These are phyloP conservation scores for Carex kokanica DNA, from an alignment of 176 grass and related monocot species.

Conservation along the genomic window DNA sequence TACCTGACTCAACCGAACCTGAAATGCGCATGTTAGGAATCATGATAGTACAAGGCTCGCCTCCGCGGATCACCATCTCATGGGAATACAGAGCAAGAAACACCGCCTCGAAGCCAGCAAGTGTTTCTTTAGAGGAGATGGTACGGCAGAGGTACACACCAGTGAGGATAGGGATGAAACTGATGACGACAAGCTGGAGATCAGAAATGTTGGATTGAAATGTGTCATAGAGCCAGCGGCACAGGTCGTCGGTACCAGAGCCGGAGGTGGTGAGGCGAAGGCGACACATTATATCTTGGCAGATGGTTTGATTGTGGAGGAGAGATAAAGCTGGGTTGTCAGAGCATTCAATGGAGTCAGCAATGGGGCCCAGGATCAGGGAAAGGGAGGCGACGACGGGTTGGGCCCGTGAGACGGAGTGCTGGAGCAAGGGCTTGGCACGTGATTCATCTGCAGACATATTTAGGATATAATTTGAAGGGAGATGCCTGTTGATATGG, in stretches of 20 bases:
- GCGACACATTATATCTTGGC: constrained; percentile 26
- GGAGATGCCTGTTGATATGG: background rate
- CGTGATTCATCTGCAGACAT: background rate
- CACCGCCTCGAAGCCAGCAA: constrained; percentile 81
- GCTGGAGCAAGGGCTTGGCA: constrained; percentile 6
- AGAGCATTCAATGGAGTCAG: constrained; percentile 19
- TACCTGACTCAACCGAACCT: constrained; percentile 27
- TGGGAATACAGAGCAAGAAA: constrained; percentile 67
- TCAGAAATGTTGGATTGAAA: constrained; percentile 52
- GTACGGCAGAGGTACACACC: constrained; percentile 67
- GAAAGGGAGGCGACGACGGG: constrained; percentile 45
- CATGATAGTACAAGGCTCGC: constrained; percentile 35
- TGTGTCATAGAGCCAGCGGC: constrained; percentile 81
- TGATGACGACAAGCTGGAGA: constrained; percentile 67
- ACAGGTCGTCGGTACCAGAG: constrained; percentile 50
- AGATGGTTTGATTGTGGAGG: constrained; percentile 44
- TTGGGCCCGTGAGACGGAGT: constrained; percentile 40
- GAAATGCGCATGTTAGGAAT: constrained; percentile 53
- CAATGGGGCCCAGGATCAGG: constrained; percentile 40
- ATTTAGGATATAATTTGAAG: background rate
- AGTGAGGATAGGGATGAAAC: constrained; percentile 48
- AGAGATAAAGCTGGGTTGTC: constrained; percentile 47
- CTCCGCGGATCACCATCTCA: constrained; percentile 40
- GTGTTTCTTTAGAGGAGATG: constrained; percentile 42
- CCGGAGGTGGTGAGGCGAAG: constrained; percentile 40